Conservation (phyloP, 805 yeast species). For the Cyberlindnera americana region DNA sequence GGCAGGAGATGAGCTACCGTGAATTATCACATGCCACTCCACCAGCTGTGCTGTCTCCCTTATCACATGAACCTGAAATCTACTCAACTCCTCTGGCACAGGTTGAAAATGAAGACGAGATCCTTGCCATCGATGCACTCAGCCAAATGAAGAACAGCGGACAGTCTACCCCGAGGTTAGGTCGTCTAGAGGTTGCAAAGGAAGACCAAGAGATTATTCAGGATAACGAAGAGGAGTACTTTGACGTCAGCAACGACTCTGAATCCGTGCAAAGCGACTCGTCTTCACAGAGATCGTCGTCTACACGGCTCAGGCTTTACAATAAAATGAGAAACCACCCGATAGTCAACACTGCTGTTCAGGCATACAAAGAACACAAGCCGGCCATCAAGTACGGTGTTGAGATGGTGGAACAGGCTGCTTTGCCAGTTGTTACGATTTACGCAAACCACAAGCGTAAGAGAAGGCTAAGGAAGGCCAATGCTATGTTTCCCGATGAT, state of each 20-base stretch:
- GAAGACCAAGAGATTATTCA: constrained; percentile 1
- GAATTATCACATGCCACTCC: constrained; percentile 11
- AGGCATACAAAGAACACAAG: constrained; percentile 37
- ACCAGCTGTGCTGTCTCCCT: constrained; percentile 5
- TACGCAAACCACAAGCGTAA: constrained; percentile 38
- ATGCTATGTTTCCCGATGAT: constrained; percentile 29
- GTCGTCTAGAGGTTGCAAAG: no score
- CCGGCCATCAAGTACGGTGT: constrained; percentile 56
- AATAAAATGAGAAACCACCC: constrained; percentile 38
- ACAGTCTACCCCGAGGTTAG: constrained; percentile 10
- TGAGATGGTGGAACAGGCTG: constrained; percentile 53
- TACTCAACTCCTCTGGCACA: constrained; percentile 6
- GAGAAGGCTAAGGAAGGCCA: constrained; percentile 33
- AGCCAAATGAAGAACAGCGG: constrained; percentile 26
- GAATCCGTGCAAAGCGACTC: constrained; percentile 6
- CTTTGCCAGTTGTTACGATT: constrained; percentile 49
- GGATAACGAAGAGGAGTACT: constrained; percentile 7
- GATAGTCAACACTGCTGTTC: constrained; percentile 29
- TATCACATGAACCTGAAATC: constrained; percentile 9
- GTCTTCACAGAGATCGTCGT: neutral
- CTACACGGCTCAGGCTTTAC: constrained; percentile 33
- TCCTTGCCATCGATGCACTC: constrained; percentile 25
- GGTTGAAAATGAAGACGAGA: constrained; percentile 11
- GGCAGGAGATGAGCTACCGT: neutral
- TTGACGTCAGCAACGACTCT: constrained; percentile 10